Conservation (phyloP, 2,329 filamentous ascomycete species). For the Penicillium sp. region DNA sequence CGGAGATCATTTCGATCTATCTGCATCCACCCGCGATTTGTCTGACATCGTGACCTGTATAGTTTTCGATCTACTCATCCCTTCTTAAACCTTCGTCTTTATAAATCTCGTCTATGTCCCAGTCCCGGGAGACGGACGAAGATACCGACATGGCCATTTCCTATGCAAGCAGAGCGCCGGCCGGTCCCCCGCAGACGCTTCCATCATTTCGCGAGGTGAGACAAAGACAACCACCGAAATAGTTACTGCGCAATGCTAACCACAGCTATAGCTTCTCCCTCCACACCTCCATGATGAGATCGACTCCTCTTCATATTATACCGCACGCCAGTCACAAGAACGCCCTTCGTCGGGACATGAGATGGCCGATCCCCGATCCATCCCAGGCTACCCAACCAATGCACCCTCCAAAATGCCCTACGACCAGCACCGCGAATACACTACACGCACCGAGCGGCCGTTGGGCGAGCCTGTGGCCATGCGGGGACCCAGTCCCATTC, state of each 20-base stretch:
- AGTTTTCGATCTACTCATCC: background rate
- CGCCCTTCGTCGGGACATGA: conserved; percentile 29
- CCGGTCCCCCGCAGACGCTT: conserved; percentile 33
- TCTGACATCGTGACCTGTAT: background rate
- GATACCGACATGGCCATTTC: conserved; percentile 39
- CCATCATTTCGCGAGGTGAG: conserved; percentile 40
- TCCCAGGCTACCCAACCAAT: conserved; percentile 21
- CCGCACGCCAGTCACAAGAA: conserved; percentile 28
- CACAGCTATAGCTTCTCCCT: conserved; percentile 33
- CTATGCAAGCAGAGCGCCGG: conserved; percentile 33
- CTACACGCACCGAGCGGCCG: conserved; percentile 19
- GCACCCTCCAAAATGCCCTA: conserved; percentile 22
- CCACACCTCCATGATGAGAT: conserved; percentile 42
- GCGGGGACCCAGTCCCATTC: conserved; percentile 35
- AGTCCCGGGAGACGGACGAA: conserved; percentile 31
- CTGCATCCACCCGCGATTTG: background rate
- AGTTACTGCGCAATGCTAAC: background rate
- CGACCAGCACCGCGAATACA: conserved; percentile 24
- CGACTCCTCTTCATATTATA: conserved; percentile 36
- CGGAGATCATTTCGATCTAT: background rate
- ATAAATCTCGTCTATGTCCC: conserved; percentile 34
- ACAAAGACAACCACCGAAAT: background rate
- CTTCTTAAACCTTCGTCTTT: background rate
- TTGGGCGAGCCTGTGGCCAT: conserved; percentile 21
- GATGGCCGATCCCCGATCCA: conserved; percentile 29